Evolutionary conservation across 345 rosid species (phyloP).

Genomic region (Citrus mangshanensis): DNA sequence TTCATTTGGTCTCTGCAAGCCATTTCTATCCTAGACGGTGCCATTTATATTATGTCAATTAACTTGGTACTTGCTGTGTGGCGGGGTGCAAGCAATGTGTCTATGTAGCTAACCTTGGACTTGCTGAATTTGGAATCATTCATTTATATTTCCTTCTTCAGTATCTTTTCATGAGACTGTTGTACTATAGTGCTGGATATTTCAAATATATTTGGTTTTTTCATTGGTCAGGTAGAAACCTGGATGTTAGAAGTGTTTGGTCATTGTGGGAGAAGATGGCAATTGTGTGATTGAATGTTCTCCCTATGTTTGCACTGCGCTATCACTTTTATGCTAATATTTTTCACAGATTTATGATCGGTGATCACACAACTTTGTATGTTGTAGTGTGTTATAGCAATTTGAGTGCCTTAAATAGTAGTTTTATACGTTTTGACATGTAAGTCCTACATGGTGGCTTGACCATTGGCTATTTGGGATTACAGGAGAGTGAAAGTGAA

Average conservation of each 20-base stretch:
- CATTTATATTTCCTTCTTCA: neutral
- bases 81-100: neutral
- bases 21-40: neutral
- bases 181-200: neutral
- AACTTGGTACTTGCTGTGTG: neutral
- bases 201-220: neutral
- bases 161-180: neutral
- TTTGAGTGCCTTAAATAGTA: neutral
- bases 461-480: conserved; percentile 11
- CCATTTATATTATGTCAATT: too few species aligned
- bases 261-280: neutral
- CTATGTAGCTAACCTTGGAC: neutral
- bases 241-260: neutral
- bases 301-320: neutral
- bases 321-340: neutral
- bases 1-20: neutral
- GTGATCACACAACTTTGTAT: neutral
- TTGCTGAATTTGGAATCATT: neutral
- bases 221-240: neutral
- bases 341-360: neutral
- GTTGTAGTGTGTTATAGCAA: neutral
- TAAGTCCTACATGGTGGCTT: neutral
- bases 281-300: neutral
- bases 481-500: conserved; percentile 85
- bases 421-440: neutral